These are phyloP conservation scores for Tausonia pullulans DNA, from an alignment of 1,284 basidiomycete genomes.

Conservation along the genomic window DNA sequence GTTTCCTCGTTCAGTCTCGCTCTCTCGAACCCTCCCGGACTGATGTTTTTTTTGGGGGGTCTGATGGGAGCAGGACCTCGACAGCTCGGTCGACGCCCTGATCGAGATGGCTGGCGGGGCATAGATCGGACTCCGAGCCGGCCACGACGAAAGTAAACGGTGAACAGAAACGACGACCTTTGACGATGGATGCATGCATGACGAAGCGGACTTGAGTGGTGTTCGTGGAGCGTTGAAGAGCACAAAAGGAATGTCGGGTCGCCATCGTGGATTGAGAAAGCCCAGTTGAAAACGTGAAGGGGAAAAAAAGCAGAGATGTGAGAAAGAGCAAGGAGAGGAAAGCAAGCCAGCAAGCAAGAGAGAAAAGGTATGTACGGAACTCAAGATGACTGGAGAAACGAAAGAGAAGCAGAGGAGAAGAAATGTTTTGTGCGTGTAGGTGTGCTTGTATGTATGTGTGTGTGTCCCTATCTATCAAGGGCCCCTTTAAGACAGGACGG, in stretches of 20 bases:
- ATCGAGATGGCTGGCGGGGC: constrained; percentile 10
- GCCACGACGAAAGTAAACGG: no score
- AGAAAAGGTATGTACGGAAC: neutral
- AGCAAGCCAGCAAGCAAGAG: neutral
- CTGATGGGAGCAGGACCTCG: constrained; percentile 4
- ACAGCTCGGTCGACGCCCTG: constrained; percentile 4
- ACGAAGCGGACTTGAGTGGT: no score
- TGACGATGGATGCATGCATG: no score
- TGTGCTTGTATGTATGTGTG: no score
- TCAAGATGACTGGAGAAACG: neutral
- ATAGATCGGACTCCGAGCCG: neutral
- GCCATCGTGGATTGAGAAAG: no score
- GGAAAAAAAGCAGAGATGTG: neutral
- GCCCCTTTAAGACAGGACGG: neutral
- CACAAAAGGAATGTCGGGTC: no score
- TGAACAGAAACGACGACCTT: no score
- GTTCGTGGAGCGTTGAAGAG: no score
- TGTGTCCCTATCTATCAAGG: no score
- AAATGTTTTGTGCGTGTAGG: neutral
- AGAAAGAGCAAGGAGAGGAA: neutral
- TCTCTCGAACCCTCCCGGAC: no score
- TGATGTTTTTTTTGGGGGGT: no score
- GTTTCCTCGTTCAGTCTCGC: no score
- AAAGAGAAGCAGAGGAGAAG: neutral
- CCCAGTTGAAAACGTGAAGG: neutral